These are phyloP conservation scores for Areca catechu DNA, from an alignment of 176 grass and related monocot genomes.

Conservation along the genomic window DNA sequence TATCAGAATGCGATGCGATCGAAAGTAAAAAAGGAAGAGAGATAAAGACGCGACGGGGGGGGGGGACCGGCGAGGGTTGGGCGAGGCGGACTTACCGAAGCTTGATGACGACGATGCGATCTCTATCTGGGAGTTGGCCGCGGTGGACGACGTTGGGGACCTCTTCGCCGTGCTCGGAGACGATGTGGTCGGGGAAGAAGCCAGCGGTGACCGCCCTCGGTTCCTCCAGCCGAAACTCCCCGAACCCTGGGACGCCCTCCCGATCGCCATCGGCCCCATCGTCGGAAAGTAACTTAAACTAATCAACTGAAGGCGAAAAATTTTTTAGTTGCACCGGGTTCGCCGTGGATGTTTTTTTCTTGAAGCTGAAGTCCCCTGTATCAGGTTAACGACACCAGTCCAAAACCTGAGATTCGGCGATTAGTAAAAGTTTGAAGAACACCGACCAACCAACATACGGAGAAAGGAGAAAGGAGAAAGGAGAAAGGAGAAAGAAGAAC, in stretches of 20 bases:
- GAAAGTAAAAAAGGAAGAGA: background rate
- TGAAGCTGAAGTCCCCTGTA: no score
- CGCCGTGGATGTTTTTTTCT: no score
- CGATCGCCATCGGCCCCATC: background rate
- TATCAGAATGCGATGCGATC: background rate
- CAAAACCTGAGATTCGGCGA: no score
- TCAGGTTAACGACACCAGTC: no score
- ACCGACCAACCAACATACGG: no score
- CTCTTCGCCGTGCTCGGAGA: conserved; percentile 47
- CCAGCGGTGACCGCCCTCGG: conserved; percentile 30
- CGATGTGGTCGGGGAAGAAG: conserved; percentile 36
- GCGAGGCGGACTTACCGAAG: conserved; percentile 36
- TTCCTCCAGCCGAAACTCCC: conserved; percentile 32
- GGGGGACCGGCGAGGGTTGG: conserved; percentile 44
- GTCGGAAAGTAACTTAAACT: no score
- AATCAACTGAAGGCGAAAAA: no score
- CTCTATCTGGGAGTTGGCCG: conserved; percentile 22
- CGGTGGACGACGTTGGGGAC: conserved; percentile 48
- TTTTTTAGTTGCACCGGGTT: no score
- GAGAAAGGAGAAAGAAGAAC: no score
- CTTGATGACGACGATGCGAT: conserved; percentile 36
- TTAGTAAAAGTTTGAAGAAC: no score
- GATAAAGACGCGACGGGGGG: no score
- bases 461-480: no score
- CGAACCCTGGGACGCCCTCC: conserved; percentile 18